A percentile compares a stretch with the other conserved stretches of the same genome.
These are phyloP conservation scores for Leucaena leucocephala DNA, from an alignment of 306 rosid genomes.

Conservation along the genomic window DNA sequence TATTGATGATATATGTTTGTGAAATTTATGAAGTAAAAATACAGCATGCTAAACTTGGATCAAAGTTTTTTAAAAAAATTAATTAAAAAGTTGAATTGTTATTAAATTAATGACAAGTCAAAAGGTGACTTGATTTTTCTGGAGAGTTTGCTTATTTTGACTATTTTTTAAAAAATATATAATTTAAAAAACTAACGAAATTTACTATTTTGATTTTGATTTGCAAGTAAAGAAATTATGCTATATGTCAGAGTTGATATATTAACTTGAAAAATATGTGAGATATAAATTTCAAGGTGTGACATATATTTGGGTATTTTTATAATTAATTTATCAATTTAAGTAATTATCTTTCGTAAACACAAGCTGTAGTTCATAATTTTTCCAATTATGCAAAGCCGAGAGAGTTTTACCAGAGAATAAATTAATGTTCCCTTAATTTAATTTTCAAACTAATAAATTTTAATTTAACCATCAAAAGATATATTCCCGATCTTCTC, in stretches of 20 bases:
- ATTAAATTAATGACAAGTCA: background rate
- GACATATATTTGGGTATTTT: background rate
- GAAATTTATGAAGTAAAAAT: background rate
- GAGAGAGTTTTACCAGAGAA: too few species aligned
- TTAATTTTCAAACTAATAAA: too few species aligned
- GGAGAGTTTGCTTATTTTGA: background rate
- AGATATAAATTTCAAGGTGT: background rate
- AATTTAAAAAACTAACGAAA: too few species aligned
- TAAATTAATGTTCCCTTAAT: too few species aligned
- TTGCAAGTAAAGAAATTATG: background rate
- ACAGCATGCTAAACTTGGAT: background rate
- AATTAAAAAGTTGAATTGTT: background rate
- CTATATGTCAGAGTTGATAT: background rate
- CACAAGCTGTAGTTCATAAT: background rate
- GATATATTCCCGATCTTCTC: background rate
- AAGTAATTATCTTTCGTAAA: background rate
- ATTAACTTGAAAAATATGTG: background rate
- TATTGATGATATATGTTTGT: background rate
- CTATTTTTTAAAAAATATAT: too few species aligned
- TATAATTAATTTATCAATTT: background rate
- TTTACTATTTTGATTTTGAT: too few species aligned
- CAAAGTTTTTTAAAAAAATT: background rate
- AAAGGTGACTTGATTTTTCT: background rate
- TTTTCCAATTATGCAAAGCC: background rate
- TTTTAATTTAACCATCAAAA: too few species aligned